Evolutionary conservation across 441 rosid species (phyloP).

Genomic region (Adansonia rubrostipa): DNA sequence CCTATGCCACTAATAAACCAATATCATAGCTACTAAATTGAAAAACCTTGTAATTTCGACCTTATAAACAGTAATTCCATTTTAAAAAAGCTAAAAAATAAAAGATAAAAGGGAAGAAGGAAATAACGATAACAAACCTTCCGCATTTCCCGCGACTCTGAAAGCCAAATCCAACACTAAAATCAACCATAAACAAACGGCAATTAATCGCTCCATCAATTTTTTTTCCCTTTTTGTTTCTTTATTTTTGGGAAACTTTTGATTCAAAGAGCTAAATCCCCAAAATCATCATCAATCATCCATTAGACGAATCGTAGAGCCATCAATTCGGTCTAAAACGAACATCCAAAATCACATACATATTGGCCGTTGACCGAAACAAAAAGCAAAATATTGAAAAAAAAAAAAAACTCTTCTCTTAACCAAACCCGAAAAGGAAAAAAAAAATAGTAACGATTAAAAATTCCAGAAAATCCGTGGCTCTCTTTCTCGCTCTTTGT

Average conservation of each 20-base stretch:
- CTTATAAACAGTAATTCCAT: background rate
- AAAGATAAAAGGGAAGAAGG: background rate
- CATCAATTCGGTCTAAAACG: slow-evolving; percentile 19
- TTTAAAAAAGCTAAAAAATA: background rate
- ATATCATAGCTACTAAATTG: background rate
- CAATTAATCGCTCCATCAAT: slow-evolving; percentile 37
- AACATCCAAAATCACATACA: slow-evolving; percentile 11
- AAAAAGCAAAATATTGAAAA: background rate
- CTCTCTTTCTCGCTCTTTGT: background rate
- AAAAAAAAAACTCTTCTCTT: background rate
- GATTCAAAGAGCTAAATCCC: slow-evolving; percentile 34
- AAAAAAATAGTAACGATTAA: background rate
- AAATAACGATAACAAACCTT: slow-evolving; percentile 41
- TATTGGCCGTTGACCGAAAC: slow-evolving; percentile 24
- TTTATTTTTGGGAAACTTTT: background rate
- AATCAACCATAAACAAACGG: slow-evolving; percentile 42
- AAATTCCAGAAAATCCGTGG: background rate
- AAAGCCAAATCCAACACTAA: slow-evolving; percentile 45
- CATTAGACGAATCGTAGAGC: background rate
- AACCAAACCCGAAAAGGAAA: background rate
- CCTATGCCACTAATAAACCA: slow-evolving; percentile 20
- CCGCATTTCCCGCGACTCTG: slow-evolving; percentile 55
- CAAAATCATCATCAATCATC: slow-evolving; percentile 27
- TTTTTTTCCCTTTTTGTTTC: background rate
- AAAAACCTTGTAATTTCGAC: background rate